These are phyloP conservation scores for Penicillium sp. DNA, from an alignment of 2,329 filamentous ascomycete species.

Conservation along the genomic window DNA sequence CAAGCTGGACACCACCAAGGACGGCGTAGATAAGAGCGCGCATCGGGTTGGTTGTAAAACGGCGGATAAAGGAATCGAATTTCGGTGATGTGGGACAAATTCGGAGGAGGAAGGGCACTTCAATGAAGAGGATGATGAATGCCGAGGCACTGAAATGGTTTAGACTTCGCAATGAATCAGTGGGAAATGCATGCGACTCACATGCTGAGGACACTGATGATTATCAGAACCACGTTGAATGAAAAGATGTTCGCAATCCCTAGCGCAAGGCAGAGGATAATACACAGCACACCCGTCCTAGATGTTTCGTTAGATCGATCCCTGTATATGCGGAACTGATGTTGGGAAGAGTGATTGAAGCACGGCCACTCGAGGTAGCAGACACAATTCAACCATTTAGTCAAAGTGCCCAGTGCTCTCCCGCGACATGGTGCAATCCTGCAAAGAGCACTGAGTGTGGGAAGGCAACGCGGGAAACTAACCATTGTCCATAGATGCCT, in stretches of 20 bases:
- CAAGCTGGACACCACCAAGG: constrained; percentile 81
- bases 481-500: constrained; percentile 71
- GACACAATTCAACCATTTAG: not conserved
- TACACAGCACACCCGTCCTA: constrained; percentile 56
- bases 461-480: constrained; percentile 30
- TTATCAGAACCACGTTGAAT: constrained; percentile 54
- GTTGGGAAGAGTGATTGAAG: not conserved
- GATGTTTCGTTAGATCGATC: constrained; percentile 13
- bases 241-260: constrained; percentile 68
- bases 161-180: constrained; percentile 33
- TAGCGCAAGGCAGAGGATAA: constrained; percentile 64
- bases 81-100: constrained; percentile 92
- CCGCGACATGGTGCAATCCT: not conserved
- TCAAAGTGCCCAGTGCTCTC: not conserved
- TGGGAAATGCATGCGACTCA: constrained; percentile 35
- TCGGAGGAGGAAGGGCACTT: constrained; percentile 90
- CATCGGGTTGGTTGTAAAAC: constrained; percentile 95
- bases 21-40: constrained; percentile 79
- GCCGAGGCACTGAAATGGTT: constrained; percentile 61
- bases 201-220: constrained; percentile 59
- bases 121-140: constrained; percentile 76
- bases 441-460: not conserved
- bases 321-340: not conserved
- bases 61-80: constrained; percentile 87
- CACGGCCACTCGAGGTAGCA: not conserved